These are phyloP conservation scores for Colletotrichum navitas DNA, from an alignment of 2,329 filamentous ascomycete species.

Conservation along the genomic window DNA sequence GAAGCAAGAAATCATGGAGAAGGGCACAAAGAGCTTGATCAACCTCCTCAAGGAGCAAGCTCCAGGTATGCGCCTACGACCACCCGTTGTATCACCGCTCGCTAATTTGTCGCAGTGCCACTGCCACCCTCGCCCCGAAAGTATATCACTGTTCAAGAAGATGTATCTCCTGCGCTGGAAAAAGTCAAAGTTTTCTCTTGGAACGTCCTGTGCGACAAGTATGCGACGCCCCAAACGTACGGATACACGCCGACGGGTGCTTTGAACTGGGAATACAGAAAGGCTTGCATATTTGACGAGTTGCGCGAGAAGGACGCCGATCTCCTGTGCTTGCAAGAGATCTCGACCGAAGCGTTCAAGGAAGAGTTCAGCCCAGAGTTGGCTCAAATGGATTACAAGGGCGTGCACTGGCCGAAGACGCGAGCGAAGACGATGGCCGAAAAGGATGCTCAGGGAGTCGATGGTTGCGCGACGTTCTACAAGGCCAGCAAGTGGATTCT, in stretches of 20 bases:
- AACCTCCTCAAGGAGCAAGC: conserved; percentile 86
- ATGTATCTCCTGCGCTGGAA: conserved; percentile 70
- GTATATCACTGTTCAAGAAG: conserved; percentile 82
- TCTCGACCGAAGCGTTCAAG: conserved; percentile 91
- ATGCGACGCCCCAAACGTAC: conserved; percentile 86
- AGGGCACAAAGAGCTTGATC: conserved; percentile 88
- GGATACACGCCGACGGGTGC: conserved; percentile 89
- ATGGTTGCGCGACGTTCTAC: conserved; percentile 97
- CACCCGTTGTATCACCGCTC: conserved; percentile 3
- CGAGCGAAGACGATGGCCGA: conserved; percentile 93
- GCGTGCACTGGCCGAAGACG: conserved; percentile 91
- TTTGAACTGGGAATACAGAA: conserved; percentile 88
- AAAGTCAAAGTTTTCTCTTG: conserved; percentile 89
- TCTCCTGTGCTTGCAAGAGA: conserved; percentile 93
- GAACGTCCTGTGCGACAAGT: conserved; percentile 96
- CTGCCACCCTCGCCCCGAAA: conserved; percentile 81
- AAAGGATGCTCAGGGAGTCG: conserved; percentile 88
- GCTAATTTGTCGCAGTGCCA: conserved; percentile 69
- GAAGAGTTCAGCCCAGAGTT: conserved; percentile 91
- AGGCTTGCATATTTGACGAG: conserved; percentile 85
- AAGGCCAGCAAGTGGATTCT: conserved; percentile 95
- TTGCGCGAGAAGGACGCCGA: conserved; percentile 84
- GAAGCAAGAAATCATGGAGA: conserved; percentile 86
- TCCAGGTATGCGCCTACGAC: conserved; percentile 72
- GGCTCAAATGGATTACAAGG: conserved; percentile 90